Percentiles rank a stretch among this genome's conserved stretches.
Evolutionary conservation across 2,329 filamentous ascomycete genomes (phyloP).

Genomic region (Trichophyton verrucosum): DNA sequence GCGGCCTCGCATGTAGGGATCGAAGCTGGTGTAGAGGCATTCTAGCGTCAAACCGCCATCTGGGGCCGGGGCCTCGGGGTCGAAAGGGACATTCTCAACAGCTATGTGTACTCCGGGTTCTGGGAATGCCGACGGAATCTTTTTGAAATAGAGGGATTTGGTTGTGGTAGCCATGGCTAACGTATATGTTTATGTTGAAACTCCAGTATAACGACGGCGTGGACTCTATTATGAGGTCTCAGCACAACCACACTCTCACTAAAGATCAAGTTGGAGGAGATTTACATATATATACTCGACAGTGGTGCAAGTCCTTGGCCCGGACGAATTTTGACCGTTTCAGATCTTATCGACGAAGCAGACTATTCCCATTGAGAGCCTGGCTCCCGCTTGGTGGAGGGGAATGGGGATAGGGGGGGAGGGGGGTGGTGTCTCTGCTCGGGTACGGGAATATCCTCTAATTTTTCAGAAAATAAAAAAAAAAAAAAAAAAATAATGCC

Average conservation of each 20-base stretch:
- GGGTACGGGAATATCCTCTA: neutral
- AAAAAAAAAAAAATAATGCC: neutral
- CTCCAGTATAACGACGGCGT: neutral
- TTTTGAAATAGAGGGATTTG: constrained; percentile 64
- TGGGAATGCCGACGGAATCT: constrained; percentile 53
- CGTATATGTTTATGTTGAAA: neutral
- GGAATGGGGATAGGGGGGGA: neutral
- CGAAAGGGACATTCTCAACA: constrained; percentile 55
- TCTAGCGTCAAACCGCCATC: constrained; percentile 56
- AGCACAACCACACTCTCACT: neutral
- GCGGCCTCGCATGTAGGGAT: constrained; percentile 71
- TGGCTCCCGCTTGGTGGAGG: neutral
- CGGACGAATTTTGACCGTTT: neutral
- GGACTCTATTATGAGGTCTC: neutral
- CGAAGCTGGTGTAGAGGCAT: constrained; percentile 62
- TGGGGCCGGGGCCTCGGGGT: constrained; percentile 44
- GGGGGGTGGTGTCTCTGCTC: neutral
- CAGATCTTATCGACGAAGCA: neutral
- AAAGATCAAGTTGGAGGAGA: neutral
- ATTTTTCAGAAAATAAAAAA: neutral
- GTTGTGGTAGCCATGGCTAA: constrained; percentile 38
- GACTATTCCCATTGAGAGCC: neutral
- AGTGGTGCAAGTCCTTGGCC: neutral
- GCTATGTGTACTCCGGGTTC: constrained; percentile 57
- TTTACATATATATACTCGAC: neutral